These are phyloP conservation scores for Tetradesmus obliquus DNA, from an alignment of 139 green algal species.

Conservation along the genomic window DNA sequence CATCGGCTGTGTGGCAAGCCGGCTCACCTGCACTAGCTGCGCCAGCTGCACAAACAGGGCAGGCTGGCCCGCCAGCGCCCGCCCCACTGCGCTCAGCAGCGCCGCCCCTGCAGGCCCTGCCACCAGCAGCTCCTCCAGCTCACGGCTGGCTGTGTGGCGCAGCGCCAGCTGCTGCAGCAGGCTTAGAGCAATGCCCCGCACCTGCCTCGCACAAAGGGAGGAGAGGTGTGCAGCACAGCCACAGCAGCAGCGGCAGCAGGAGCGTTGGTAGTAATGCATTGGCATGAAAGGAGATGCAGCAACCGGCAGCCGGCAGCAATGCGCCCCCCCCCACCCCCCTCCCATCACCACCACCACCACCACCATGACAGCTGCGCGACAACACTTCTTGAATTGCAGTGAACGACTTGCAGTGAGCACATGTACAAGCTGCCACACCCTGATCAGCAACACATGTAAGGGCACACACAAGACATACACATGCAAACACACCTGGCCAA, in stretches of 20 bases:
- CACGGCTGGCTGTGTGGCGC: neutral
- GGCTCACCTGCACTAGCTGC: neutral
- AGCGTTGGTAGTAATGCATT: neutral
- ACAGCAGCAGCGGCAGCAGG: neutral
- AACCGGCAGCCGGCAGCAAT: neutral
- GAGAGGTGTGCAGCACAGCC: neutral
- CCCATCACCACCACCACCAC: too few species aligned
- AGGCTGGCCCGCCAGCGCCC: neutral
- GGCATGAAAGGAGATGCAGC: too few species aligned
- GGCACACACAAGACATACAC: neutral
- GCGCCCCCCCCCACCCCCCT: too few species aligned
- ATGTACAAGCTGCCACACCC: too few species aligned
- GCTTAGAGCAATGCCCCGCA: neutral
- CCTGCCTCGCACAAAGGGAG: neutral
- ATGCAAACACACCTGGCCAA: constrained; percentile 6
- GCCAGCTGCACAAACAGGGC: constrained; percentile 40
- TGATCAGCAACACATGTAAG: too few species aligned
- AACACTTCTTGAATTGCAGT: too few species aligned
- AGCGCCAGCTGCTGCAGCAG: constrained; percentile 39
- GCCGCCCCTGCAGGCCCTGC: neutral
- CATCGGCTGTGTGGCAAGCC: too few species aligned
- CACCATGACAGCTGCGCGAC: too few species aligned
- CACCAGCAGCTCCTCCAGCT: constrained; percentile 36
- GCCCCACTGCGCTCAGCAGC: constrained; percentile 33
- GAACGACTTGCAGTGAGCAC: too few species aligned